Conservation (phyloP, 768 basidiomycete species). For the Russula compacta region DNA sequence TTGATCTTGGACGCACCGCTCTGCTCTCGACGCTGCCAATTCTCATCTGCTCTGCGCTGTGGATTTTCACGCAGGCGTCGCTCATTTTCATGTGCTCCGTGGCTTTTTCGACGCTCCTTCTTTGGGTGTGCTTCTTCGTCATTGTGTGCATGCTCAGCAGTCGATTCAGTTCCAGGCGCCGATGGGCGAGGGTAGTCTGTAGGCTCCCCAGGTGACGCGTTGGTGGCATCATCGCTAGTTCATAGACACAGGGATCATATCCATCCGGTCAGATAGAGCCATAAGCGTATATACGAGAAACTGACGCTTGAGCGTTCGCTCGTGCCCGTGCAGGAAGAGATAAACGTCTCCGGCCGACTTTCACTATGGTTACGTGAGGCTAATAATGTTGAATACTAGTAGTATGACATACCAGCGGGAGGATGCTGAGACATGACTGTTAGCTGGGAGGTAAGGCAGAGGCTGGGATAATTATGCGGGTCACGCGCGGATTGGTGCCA, state of each 20-base stretch:
- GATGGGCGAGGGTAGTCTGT: constrained; percentile 20
- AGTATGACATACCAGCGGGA: constrained; percentile 15
- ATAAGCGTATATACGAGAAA: not conserved
- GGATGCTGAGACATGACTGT: constrained; percentile 15
- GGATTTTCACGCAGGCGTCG: constrained; percentile 18
- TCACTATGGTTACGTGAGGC: constrained; percentile 4
- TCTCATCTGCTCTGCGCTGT: constrained; percentile 15
- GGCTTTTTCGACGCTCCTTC: constrained; percentile 14
- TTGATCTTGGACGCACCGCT: constrained; percentile 23
- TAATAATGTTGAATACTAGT: not conserved
- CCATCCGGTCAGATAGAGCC: not conserved
- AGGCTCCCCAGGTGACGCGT: constrained; percentile 15
- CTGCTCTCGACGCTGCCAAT: constrained; percentile 15
- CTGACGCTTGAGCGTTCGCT: constrained; percentile 7
- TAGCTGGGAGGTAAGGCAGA: too few relatives aligned
- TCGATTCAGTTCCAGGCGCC: constrained; percentile 7
- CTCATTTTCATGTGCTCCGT: constrained; percentile 16
- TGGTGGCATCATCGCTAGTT: constrained; percentile 5
- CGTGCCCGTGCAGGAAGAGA: constrained; percentile 17
- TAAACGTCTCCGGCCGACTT: constrained; percentile 19
- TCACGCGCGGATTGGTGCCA: too few relatives aligned
- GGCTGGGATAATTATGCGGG: not conserved
- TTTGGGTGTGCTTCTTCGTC: constrained; percentile 16
- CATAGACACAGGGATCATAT: not conserved
- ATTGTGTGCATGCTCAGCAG: constrained; percentile 3